Evolutionary conservation across 1,284 basidiomycete genomes (phyloP), one percentile per base, ranked within the genome.

Genomic region (Amylostereum areolatum): DNA sequence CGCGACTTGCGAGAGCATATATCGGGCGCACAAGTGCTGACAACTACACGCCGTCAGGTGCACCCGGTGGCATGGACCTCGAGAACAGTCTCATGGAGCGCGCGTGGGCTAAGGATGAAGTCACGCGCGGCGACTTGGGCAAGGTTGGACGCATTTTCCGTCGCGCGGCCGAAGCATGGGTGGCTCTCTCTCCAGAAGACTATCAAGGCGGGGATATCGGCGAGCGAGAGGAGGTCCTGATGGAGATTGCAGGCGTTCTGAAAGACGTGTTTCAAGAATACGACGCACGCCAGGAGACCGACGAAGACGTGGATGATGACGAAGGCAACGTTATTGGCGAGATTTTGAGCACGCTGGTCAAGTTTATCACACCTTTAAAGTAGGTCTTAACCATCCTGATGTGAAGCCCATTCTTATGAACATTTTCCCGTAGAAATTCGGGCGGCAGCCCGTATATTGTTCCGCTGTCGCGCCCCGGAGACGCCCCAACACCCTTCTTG

Each of bases 221-320:
- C 25, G 51, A 50, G 28, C 42, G 67, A 54, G 86, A 88, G 55
- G 72, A 68, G 44, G 75, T 89, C 43, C 58, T 90, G 48, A 77
- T 81, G 46, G 87, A 90, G 60, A 75, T 78, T 6, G 79, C 82
- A 1, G 78, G 79, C 0, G 74, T 84, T 6, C 57, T 87, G 52
- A 82, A 80, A 60, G 87, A 90, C 56, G 74, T 87, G 7, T 72
- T 87, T 25, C 79, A 85, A 55, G 84, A 88, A 55, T 70, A 85
- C 45, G 86, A 89, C 53, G 73, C 75, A 31, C 69, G 79, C 45
- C 77, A 77, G 3, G 81, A 84, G n/a, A 18, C 18, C 18, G 75
- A 77, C 4, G 67, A 70, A 1, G 68, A 75, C 8, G 50, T 83
- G 53, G 82, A 85, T 47, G 78, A 83, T 50, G 82, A 86, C 50